Evolutionary conservation across 2,329 filamentous ascomycete species (phyloP), one percentile per base, ranked within the genome.

Genomic region (Penicillium hesseltinei): DNA sequence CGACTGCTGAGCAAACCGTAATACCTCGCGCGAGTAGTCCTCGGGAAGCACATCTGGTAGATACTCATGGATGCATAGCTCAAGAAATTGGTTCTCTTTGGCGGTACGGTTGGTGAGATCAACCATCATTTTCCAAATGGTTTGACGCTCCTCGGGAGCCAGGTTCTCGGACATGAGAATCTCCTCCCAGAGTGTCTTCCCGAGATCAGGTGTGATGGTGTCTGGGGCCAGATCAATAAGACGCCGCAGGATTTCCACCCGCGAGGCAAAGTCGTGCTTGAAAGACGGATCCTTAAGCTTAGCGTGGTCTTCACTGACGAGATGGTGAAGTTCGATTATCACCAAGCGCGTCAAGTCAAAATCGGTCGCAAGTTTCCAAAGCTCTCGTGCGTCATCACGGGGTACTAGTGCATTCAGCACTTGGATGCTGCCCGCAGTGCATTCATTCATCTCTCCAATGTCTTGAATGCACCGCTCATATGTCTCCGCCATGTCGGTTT

Each of bases 391-490:
- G 38, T 82, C 68, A 38, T 80, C 74, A 27, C 65, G 63, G 17
- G 72, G 67, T 10, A 80, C 65, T 38, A 79, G 69, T 36, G 77
- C 68, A 70, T 78, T 73, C 46, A 91, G 76, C 17, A 86, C 87
- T 68, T 86, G 88, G 21, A 92, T 81, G 64, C 90, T 94, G 1
- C 91, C 91, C 7, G 89, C 82, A 0, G 88, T 85, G 15, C 85
- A 88, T 10, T 76, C 61, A 2, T 86, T 87, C 69, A 82, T 86
- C 23, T 80, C 76, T 3, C 82, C 78, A 45, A 95, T 87, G 65
- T 93, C 88, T 45, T 81, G 66, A 47, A 92, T 80, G 70, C 90
- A 94, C 52, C 81, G 81, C 46, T 80, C 71, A 62, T 88, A 90
- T 17, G 94, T 84, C 21, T 80, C 77, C 56, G 80, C 79, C 46